A percentile compares a stretch with the other conserved stretches of the same genome.
Conservation (phyloP, 257 asterid species). For the Leptodermis oblonga region DNA sequence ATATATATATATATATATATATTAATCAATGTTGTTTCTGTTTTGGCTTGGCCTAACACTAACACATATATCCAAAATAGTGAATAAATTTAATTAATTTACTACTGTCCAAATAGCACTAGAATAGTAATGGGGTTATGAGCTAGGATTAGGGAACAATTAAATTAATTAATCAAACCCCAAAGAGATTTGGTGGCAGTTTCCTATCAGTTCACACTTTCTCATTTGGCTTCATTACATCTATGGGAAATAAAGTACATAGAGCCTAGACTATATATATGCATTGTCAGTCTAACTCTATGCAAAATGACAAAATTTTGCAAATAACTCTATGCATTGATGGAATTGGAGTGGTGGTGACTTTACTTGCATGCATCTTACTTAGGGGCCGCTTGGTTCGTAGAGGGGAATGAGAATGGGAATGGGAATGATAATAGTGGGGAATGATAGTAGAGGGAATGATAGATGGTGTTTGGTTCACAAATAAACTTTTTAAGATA, state of each 20-base stretch:
- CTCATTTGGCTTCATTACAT: slow-evolving; percentile 1
- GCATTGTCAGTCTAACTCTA: background rate
- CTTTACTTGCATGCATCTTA: slow-evolving; percentile 10
- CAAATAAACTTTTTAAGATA: no score
- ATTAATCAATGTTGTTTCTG: background rate
- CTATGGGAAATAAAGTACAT: background rate
- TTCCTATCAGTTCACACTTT: background rate
- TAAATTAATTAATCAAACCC: no score
- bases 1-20: no score
- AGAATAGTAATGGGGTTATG: background rate
- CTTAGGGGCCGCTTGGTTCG: no score
- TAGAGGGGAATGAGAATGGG: no score
- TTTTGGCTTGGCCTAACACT: slow-evolving; percentile 2
- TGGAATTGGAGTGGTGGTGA: no score
- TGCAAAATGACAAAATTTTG: slow-evolving; percentile 29
- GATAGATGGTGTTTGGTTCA: no score
- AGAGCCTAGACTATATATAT: background rate
- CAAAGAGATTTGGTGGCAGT: background rate
- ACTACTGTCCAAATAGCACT: no score
- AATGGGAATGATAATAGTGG: no score
- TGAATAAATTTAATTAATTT: slow-evolving; percentile 8
- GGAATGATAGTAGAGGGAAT: no score
- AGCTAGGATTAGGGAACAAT: slow-evolving; percentile 2
- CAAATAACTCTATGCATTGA: no score
- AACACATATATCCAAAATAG: slow-evolving; percentile 15